Conservation (phyloP, 805 yeast genomes). For the Ogataea thermomethanolica region DNA sequence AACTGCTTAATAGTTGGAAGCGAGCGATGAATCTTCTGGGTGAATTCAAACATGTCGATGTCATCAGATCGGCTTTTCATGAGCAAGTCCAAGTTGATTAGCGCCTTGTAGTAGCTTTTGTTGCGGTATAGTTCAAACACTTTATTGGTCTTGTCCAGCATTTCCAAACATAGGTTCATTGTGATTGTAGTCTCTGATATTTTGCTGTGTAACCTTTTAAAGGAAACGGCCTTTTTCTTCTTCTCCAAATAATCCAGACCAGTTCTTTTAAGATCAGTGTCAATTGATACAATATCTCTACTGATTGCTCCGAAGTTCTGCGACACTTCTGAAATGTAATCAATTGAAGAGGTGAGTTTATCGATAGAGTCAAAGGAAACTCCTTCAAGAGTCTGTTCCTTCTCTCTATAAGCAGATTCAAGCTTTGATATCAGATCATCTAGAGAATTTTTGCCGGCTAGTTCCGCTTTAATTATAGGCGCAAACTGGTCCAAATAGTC, state of each 20-base stretch:
- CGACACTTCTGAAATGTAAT: slow-evolving; percentile 60
- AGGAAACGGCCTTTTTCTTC: slow-evolving; percentile 55
- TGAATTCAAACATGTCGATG: slow-evolving; percentile 64
- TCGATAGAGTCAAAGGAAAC: slow-evolving; percentile 60
- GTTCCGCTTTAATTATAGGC: slow-evolving; percentile 65
- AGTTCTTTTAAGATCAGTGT: slow-evolving; percentile 54
- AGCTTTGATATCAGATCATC: slow-evolving; percentile 54
- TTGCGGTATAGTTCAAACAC: slow-evolving; percentile 76
- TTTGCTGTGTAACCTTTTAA: slow-evolving; percentile 61
- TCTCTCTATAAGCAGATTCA: slow-evolving; percentile 52
- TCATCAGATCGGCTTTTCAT: slow-evolving; percentile 65
- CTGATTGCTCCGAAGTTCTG: slow-evolving; percentile 53
- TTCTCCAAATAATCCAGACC: slow-evolving; percentile 62
- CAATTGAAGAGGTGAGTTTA: slow-evolving; percentile 54
- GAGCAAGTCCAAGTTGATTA: slow-evolving; percentile 75
- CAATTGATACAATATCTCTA: slow-evolving; percentile 53
- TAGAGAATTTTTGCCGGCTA: slow-evolving; percentile 48
- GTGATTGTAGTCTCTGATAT: slow-evolving; percentile 70
- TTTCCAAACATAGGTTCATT: slow-evolving; percentile 70
- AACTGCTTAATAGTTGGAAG: slow-evolving; percentile 71
- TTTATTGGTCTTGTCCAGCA: slow-evolving; percentile 80
- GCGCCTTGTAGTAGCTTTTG: slow-evolving; percentile 78
- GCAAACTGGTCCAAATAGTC: slow-evolving; percentile 79
- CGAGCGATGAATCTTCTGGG: slow-evolving; percentile 67
- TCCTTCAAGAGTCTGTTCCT: slow-evolving; percentile 60